Base-by-base conservation (phyloP, 2,329 filamentous ascomycete genomes). In the Colletotrichum noveboracense region DNA sequence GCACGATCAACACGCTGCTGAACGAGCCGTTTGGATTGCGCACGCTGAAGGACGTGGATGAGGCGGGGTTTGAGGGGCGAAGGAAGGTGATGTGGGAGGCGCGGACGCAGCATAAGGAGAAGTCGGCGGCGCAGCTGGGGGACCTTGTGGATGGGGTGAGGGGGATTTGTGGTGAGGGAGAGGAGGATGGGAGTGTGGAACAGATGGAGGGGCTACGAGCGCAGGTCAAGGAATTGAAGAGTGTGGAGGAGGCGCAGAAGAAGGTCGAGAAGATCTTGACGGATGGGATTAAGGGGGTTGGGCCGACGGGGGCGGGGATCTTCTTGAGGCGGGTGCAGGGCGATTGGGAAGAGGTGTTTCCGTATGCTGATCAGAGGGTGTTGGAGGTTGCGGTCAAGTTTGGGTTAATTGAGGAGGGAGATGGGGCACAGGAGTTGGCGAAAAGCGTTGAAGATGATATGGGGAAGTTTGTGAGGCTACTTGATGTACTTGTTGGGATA, bases 51-150 rank as follows among this genome's bases (percentile, higher is more conserved):
- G 64, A 71, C 1, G 81, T 87, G 26, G 77, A 80, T 26, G 80
- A 83, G 18, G 85, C 84, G 3, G 85, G 85, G 1, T 77, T 80
- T 2, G 82, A 87, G 67, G 84, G 82, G 61, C 78, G 82, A 5
- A 80, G 80, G 36, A 77, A 87, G 79, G 84, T 86, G 4, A 77
- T 88, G 48, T 82, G 82, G 75, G 84, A 85, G 70, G 86, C 87
- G 38, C 77, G 81, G 34, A 88, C 85, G 8, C 86, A 88, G 79
- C 86, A 88, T 75, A 85, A 86, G 71, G 85, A 84, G 76, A 88
- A 88, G 80, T 87, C 85, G 3, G 86, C 86, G 1, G 80, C 82
- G 10, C 84, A 87, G 71, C 80, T 88, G 7, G 81, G 80, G 9
- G 60, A 58, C 8, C 56, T 75, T 2, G 70, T 73, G 10, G 52